Evolutionary conservation across 257 asterid species (phyloP).

Genomic region (Plantago ovata): DNA sequence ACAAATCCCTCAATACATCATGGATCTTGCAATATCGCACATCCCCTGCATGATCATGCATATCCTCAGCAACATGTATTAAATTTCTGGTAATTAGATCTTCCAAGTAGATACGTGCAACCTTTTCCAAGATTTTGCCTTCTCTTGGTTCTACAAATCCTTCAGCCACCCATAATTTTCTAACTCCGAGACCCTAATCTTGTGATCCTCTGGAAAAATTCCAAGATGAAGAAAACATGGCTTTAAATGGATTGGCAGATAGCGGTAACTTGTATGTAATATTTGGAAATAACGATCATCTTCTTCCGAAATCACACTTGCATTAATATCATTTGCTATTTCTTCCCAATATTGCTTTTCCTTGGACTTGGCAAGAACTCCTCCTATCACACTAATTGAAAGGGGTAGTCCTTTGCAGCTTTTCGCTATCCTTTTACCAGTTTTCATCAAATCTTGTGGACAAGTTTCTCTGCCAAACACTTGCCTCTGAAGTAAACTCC

Average conservation of each 20-base stretch:
- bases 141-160: too few species aligned
- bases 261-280: neutral
- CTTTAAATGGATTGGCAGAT: neutral
- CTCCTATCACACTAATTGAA: neutral
- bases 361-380: neutral
- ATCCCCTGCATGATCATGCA: too few species aligned
- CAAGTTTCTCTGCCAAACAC: neutral
- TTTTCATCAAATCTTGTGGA: neutral
- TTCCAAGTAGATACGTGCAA: too few species aligned
- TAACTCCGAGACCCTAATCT: too few species aligned
- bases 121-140: too few species aligned
- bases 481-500: neutral
- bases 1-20: too few species aligned
- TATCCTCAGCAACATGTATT: too few species aligned
- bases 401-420: neutral
- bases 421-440: neutral
- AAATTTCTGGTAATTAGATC: too few species aligned
- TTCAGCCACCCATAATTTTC: too few species aligned
- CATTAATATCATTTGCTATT: neutral
- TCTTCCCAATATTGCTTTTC: neutral
- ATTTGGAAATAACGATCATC: neutral
- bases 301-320: neutral
- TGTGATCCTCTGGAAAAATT: slow-evolving; percentile 1
- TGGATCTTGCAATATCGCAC: too few species aligned
- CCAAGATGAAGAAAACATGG: neutral